Conservation (phyloP, 2,329 filamentous ascomycete genomes). For the Aureobasidium sp. region DNA sequence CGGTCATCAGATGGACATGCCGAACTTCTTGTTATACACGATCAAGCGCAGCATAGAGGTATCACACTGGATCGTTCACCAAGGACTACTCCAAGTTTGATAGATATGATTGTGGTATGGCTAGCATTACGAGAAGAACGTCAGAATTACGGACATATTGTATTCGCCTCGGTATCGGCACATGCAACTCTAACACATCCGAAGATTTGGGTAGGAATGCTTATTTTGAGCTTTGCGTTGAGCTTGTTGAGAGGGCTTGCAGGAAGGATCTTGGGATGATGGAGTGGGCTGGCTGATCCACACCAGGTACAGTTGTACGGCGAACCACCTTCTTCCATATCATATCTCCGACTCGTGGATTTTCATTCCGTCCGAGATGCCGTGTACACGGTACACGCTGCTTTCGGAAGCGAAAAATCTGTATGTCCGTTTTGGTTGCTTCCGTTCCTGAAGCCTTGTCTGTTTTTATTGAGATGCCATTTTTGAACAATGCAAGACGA, state of each 20-base stretch:
- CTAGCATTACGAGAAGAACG: too few species aligned
- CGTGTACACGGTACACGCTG: background rate
- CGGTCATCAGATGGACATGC: background rate
- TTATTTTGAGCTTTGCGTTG: background rate
- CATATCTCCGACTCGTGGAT: background rate
- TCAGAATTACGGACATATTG: too few species aligned
- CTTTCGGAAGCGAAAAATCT: background rate
- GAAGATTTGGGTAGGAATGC: background rate
- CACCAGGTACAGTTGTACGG: background rate
- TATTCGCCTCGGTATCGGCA: too few species aligned
- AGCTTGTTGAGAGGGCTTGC: background rate
- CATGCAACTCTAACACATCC: too few species aligned
- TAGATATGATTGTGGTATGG: too few species aligned
- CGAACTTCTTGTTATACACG: too few species aligned
- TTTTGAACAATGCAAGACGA: background rate
- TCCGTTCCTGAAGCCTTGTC: background rate
- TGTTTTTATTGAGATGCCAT: background rate
- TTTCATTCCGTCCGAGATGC: background rate
- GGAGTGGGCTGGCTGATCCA: background rate
- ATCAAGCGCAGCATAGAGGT: too few species aligned
- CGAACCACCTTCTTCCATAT: background rate
- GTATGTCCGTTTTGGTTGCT: background rate
- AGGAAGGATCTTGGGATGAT: background rate
- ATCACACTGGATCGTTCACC: too few species aligned
- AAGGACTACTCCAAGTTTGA: too few species aligned